Conservation (phyloP, 345 rosid species). For the Eucalyptus erythrocorys region DNA sequence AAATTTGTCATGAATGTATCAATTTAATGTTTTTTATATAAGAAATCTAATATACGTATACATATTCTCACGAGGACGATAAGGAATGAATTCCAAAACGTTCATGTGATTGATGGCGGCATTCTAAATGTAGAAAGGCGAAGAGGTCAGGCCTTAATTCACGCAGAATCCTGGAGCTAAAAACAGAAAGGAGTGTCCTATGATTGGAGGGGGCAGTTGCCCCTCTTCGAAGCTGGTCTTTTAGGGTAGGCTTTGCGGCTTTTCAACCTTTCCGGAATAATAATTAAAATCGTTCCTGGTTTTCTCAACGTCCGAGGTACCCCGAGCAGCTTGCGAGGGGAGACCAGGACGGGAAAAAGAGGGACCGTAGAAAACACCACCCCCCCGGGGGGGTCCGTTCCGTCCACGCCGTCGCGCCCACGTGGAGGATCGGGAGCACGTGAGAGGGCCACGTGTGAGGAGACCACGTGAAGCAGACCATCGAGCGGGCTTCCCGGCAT, state of each 20-base stretch:
- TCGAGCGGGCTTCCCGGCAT: conserved; percentile 16
- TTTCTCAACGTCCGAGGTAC: not conserved
- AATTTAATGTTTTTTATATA: too few species aligned
- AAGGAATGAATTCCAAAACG: not conserved
- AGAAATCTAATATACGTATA: not conserved
- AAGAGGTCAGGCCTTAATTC: not conserved
- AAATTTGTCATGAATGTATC: accelerated
- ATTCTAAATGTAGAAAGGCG: not conserved
- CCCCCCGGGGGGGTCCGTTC: not conserved
- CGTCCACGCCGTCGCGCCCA: not conserved
- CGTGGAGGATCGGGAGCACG: not conserved
- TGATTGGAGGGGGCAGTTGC: not conserved
- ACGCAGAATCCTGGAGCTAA: not conserved
- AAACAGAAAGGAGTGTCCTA: not conserved
- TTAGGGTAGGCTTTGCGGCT: not conserved
- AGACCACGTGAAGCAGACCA: conserved; percentile 3
- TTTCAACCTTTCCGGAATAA: not conserved
- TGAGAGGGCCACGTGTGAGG: conserved; percentile 4
- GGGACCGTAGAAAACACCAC: not conserved
- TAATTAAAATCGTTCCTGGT: not conserved
- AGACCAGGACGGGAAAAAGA: not conserved
- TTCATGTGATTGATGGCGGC: not conserved
- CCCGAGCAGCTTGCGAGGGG: not conserved
- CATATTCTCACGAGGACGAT: not conserved
- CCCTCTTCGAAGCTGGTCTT: not conserved